Conservation (phyloP, 441 rosid genomes). For the Metrosideros polymorpha region DNA sequence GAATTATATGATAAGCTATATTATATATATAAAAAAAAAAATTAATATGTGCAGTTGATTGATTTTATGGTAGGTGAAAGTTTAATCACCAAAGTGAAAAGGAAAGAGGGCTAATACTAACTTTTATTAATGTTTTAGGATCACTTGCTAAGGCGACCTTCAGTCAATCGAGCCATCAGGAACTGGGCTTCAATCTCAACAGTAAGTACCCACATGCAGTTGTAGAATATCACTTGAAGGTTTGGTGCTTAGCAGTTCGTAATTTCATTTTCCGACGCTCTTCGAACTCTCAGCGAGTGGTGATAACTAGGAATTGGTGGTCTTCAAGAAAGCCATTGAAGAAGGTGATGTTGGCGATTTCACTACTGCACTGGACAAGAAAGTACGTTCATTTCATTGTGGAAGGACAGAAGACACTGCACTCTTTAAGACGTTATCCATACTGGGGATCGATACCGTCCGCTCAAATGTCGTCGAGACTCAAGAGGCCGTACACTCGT, state of each 20-base stretch:
- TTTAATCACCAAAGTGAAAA: not conserved
- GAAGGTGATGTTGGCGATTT: not conserved
- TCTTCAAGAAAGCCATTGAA: not conserved
- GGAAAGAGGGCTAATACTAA: not conserved
- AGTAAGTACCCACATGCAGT: not conserved
- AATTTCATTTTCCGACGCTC: not conserved
- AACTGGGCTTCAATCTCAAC: not conserved
- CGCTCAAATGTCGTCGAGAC: not conserved
- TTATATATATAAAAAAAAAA: not conserved
- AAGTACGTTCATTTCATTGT: not conserved
- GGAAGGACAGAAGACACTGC: not conserved
- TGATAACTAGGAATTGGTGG: not conserved
- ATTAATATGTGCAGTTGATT: not conserved
- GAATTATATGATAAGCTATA: not conserved
- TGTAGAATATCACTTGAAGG: not conserved
- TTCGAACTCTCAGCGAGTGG: not conserved
- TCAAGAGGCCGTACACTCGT: not conserved
- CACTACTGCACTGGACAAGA: not conserved
- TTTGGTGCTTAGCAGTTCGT: not conserved
- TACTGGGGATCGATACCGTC: not conserved
- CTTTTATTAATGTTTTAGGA: not conserved
- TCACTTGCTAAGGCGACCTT: not conserved
- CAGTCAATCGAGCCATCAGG: not conserved
- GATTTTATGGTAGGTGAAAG: not conserved
- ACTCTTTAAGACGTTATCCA: not conserved